Base-by-base conservation (phyloP, 2,329 filamentous ascomycete genomes). In the Botrytis cinerea region DNA sequence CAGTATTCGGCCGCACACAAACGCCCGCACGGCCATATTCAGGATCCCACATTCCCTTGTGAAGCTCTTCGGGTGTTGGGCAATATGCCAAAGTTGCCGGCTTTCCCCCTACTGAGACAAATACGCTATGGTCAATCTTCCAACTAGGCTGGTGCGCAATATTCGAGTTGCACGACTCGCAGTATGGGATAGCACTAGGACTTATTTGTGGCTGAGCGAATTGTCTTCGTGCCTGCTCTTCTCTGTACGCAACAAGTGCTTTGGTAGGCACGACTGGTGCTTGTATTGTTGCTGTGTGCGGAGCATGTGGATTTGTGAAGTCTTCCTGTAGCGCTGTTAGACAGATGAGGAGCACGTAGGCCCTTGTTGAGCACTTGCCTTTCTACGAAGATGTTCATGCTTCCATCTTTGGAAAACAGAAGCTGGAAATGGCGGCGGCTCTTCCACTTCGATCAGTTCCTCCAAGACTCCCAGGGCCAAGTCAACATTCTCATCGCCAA, bases 341-440 rank as follows among this genome's bases (percentile, higher is more conserved):
- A 43, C 35, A 28, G n/a, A 46, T 20, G 22, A 59, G 28, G 22
- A n/a, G n/a, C 9, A 25, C 48, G 1, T 45, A 20, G 14, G 32
- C 32, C 28, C 22, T 59, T 20, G 18, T 62, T 32, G 8, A 32
- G 45, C 28, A 45, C 82, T 76, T 71, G 84, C 84, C 79, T 85
- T 82, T 81, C 84, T 82, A 35, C 81, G 82, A 77, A 84, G 80
- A 73, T 86, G 84, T 62, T 85, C 81, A 72, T 84, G 77, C 74
- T 83, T 83, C 84, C 84, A 86, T 32, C 84, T 81, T 75, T 85
- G 84, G 74, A 85, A 86, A 35, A 84, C 83, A 25, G 83, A 83
- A 25, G 84, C 83, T 51, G 83, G 82, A 70, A 85, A 84, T 62
- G 85, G 83, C 2, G 83, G 84, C 75, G 84, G 79, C 54, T 83